Percentiles rank a stretch among this genome's conserved stretches.
These are phyloP conservation scores for Solanum bulbocastanum DNA, from an alignment of 257 asterid genomes.

Conservation along the genomic window DNA sequence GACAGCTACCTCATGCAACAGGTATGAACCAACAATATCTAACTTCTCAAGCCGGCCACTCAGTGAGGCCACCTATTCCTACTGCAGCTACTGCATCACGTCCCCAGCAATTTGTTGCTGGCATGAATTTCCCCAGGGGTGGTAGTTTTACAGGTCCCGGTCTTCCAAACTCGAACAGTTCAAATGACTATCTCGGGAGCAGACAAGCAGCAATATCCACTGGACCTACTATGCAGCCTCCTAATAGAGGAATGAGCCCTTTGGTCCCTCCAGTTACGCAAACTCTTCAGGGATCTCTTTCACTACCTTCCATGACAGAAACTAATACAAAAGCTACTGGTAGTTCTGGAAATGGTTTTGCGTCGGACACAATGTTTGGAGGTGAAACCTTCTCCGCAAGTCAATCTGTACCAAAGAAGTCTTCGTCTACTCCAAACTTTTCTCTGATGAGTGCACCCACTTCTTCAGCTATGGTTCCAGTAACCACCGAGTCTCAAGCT, in stretches of 20 bases:
- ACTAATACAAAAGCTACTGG: slow-evolving; percentile 31
- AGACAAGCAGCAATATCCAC: slow-evolving; percentile 12
- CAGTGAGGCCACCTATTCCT: slow-evolving; percentile 40
- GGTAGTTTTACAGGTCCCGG: slow-evolving; percentile 29
- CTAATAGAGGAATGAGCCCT: slow-evolving; percentile 35
- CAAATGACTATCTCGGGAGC: slow-evolving; percentile 35
- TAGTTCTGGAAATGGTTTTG: slow-evolving; percentile 39
- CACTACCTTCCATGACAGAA: slow-evolving; percentile 29
- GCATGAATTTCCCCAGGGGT: slow-evolving; percentile 31
- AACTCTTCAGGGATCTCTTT: slow-evolving; percentile 35
- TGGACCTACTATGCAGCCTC: slow-evolving; percentile 30
- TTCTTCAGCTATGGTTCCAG: slow-evolving; percentile 46
- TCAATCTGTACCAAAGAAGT: slow-evolving; percentile 36
- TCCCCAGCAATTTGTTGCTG: slow-evolving; percentile 39
- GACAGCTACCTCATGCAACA: slow-evolving; percentile 31
- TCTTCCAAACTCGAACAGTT: slow-evolving; percentile 32
- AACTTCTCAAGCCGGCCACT: slow-evolving; percentile 46
- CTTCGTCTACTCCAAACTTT: slow-evolving; percentile 38
- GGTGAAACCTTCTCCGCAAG: slow-evolving; percentile 57
- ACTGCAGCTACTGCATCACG: slow-evolving; percentile 34
- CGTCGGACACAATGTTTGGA: slow-evolving; percentile 34
- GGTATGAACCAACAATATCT: slow-evolving; percentile 52
- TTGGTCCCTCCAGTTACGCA: slow-evolving; percentile 28
- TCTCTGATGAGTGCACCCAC: slow-evolving; percentile 30
- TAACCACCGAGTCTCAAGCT: slow-evolving; percentile 34